Conservation (phyloP, 2,329 filamentous ascomycete species). For the Fusarium buharicum region DNA sequence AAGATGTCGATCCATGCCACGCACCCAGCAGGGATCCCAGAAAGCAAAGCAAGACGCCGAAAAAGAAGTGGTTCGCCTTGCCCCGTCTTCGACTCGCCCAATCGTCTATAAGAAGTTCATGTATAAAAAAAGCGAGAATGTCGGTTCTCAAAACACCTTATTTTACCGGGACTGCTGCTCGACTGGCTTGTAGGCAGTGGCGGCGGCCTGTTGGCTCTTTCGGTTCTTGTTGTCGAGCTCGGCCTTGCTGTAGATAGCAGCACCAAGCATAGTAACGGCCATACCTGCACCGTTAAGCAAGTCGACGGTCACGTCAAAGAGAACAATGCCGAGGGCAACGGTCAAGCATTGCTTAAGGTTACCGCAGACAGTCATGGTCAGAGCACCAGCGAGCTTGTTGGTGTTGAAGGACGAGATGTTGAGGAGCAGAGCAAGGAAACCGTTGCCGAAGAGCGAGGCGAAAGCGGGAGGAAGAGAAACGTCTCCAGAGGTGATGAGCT, state of each 20-base stretch:
- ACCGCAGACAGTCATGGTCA: slow-evolving; percentile 69
- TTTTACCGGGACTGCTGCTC: slow-evolving; percentile 47
- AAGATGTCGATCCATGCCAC: slow-evolving; percentile 17
- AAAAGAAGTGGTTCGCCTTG: slow-evolving; percentile 31
- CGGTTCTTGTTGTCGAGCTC: slow-evolving; percentile 61
- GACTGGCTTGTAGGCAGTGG: slow-evolving; percentile 50
- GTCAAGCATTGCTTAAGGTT: slow-evolving; percentile 69
- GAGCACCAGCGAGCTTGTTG: slow-evolving; percentile 66
- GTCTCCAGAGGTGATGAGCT: slow-evolving; percentile 50
- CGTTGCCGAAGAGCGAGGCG: slow-evolving; percentile 61
- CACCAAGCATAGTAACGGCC: slow-evolving; percentile 64
- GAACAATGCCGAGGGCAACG: slow-evolving; percentile 63
- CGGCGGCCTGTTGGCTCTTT: slow-evolving; percentile 46
- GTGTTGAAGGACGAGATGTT: slow-evolving; percentile 68
- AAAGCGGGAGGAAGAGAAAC: slow-evolving; percentile 52
- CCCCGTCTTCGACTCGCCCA: slow-evolving; percentile 25
- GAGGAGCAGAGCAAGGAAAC: slow-evolving; percentile 64
- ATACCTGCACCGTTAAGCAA: slow-evolving; percentile 66
- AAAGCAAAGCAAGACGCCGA: slow-evolving; percentile 29
- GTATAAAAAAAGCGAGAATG: slow-evolving; percentile 40
- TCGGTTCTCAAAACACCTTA: slow-evolving; percentile 17
- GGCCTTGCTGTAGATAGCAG: slow-evolving; percentile 67
- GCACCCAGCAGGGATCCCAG: slow-evolving; percentile 17
- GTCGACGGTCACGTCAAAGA: slow-evolving; percentile 63
- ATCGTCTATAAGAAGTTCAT: slow-evolving; percentile 44